Percentiles rank a stretch among this genome's conserved stretches.
phyloP scores from a whole-genome alignment of 2,329 filamentous ascomycete species.

The Ascochyta lentis region DNA sequence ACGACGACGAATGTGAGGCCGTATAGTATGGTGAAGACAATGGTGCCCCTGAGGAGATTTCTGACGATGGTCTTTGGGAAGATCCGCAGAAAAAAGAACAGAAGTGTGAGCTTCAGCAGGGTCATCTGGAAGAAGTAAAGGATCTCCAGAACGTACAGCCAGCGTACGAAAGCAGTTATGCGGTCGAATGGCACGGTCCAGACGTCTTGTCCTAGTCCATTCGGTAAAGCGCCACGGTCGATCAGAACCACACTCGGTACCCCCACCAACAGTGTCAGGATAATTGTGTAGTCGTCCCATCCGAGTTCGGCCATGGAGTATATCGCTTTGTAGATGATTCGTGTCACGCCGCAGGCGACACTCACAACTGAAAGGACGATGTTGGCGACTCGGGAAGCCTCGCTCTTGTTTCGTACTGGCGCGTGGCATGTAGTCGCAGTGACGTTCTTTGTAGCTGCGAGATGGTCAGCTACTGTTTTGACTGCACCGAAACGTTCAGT shows the following conservation, averaged over 20 bases:
- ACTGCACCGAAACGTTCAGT: neutral
- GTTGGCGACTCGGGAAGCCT: conserved; percentile 41
- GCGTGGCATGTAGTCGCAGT: conserved; percentile 50
- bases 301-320: conserved; percentile 46
- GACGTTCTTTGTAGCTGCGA: conserved; percentile 51
- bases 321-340: conserved; percentile 48
- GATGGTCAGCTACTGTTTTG: conserved; percentile 1
- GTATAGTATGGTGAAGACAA: conserved; percentile 34
- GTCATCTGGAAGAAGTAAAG: conserved; percentile 44
- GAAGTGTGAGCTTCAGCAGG: conserved; percentile 35
- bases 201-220: conserved; percentile 59
- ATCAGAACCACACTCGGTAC: conserved; percentile 38
- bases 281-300: conserved; percentile 48
- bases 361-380: conserved; percentile 46
- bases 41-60: conserved; percentile 25
- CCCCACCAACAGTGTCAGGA: conserved; percentile 29
- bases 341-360: conserved; percentile 42
- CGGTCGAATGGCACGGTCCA: conserved; percentile 56
- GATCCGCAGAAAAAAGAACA: conserved; percentile 41
- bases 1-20: conserved; percentile 28
- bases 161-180: conserved; percentile 53
- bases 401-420: conserved; percentile 47
- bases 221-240: conserved; percentile 23
- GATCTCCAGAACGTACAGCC: conserved; percentile 42
- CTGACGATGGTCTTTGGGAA: conserved; percentile 30